Evolutionary conservation across 2,329 filamentous ascomycete genomes (phyloP).

Genomic region (Metarhizium brunneum): DNA sequence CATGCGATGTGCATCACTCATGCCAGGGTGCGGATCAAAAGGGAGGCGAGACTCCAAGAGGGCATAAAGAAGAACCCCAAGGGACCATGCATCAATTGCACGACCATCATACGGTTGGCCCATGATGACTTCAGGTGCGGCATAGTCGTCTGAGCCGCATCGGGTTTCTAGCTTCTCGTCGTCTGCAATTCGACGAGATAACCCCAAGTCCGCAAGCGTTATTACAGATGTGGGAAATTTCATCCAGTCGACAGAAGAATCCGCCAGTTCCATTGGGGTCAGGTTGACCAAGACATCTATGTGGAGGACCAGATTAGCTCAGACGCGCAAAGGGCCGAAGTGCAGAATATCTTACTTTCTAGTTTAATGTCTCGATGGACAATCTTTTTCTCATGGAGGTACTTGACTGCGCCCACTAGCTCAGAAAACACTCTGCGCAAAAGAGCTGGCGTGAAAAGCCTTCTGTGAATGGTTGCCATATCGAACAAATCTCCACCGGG

Average conservation of each 20-base stretch:
- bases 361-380: conserved; percentile 97
- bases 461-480: conserved; percentile 64
- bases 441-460: conserved; percentile 57
- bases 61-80: conserved; percentile 88
- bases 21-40: conserved; percentile 81
- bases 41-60: conserved; percentile 87
- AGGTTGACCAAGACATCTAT: conserved; percentile 88
- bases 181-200: conserved; percentile 76
- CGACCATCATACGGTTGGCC: conserved; percentile 91
- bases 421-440: conserved; percentile 85
- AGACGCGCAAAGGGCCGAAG: neutral
- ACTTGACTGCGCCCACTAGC: conserved; percentile 73
- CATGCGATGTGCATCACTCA: conserved; percentile 66
- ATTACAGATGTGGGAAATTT: conserved; percentile 74
- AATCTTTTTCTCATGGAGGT: conserved; percentile 77
- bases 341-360: conserved; percentile 57
- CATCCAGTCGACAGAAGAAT: conserved; percentile 55
- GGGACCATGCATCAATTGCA: conserved; percentile 86
- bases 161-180: conserved; percentile 86
- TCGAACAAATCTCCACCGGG: conserved; percentile 94
- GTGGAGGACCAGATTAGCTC: neutral
- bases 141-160: conserved; percentile 95
- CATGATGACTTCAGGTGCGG: conserved; percentile 91
- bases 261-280: conserved; percentile 56
- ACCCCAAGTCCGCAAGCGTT: conserved; percentile 83